Evolutionary conservation across 768 basidiomycete genomes (phyloP).

Genomic region (Lyophyllum shimeji): DNA sequence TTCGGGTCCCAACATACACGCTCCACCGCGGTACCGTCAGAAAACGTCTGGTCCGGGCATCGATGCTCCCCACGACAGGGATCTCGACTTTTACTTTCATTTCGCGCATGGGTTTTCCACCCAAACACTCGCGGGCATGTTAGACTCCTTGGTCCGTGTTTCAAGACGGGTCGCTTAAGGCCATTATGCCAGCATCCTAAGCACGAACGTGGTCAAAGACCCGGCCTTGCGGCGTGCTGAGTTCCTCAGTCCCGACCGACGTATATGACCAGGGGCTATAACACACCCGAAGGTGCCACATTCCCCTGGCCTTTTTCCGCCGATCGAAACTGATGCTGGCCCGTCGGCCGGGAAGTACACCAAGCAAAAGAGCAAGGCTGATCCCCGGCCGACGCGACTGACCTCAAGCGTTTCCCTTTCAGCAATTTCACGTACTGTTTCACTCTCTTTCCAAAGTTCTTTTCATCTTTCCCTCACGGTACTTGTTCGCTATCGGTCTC

Average conservation of each 20-base stretch:
- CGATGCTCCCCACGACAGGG: slow-evolving; percentile 65
- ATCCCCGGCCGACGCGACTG: slow-evolving; percentile 58
- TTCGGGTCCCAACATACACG: slow-evolving; percentile 65
- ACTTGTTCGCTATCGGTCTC: slow-evolving; percentile 69
- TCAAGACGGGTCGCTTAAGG: no score
- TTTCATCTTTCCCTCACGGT: no score
- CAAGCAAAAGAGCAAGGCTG: slow-evolving; percentile 51
- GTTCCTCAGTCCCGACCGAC: slow-evolving; percentile 67
- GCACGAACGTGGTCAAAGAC: no score
- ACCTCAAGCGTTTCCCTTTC: slow-evolving; percentile 77
- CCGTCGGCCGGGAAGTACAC: slow-evolving; percentile 56
- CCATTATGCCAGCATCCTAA: no score
- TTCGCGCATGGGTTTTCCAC: slow-evolving; percentile 27
- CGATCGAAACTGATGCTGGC: slow-evolving; percentile 67
- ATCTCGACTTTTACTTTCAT: slow-evolving; percentile 30
- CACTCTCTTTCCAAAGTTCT: no score
- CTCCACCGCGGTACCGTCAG: slow-evolving; percentile 78
- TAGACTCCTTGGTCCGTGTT: slow-evolving; percentile 57
- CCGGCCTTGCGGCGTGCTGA: slow-evolving; percentile 44
- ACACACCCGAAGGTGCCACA: slow-evolving; percentile 37
- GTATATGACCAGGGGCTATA: slow-evolving; percentile 61
- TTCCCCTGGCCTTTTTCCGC: slow-evolving; percentile 44
- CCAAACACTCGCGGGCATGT: slow-evolving; percentile 80
- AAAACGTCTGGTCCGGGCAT: slow-evolving; percentile 74
- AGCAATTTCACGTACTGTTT: slow-evolving; percentile 53